Conservation (phyloP, 805 yeast species). For the Wickerhamomyces kurtzmanii region DNA sequence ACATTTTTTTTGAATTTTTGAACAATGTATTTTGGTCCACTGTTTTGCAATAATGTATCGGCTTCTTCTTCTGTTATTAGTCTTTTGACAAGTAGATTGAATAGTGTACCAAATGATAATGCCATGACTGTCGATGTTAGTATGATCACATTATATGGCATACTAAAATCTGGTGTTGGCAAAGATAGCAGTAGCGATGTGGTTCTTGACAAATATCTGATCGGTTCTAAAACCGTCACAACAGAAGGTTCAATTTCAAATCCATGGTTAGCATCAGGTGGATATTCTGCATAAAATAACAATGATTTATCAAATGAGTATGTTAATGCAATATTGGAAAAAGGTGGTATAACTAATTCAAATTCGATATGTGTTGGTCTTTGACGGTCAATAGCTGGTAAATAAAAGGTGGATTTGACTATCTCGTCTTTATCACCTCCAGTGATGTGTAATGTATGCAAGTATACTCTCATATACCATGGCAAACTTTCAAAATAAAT, state of each 20-base stretch:
- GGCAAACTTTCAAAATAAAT: conserved; percentile 78
- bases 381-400: conserved; percentile 70
- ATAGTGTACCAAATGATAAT: conserved; percentile 78
- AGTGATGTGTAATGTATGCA: conserved; percentile 48
- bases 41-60: too few relatives aligned
- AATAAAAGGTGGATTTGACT: conserved; percentile 46
- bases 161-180: conserved; percentile 96
- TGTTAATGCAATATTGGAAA: conserved; percentile 47
- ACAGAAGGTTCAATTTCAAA: conserved; percentile 92
- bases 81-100: conserved; percentile 66
- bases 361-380: conserved; percentile 83
- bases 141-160: conserved; percentile 97
- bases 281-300: conserved; percentile 80
- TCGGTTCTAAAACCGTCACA: conserved; percentile 40
- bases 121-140: conserved; percentile 92
- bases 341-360: conserved; percentile 52
- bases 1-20: too few relatives aligned
- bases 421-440: conserved; percentile 22
- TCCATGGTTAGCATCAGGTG: conserved; percentile 99
- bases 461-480: conserved; percentile 82
- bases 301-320: conserved; percentile 84
- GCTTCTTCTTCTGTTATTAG: conserved; percentile 70
- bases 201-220: conserved; percentile 53
- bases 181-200: conserved; percentile 78
- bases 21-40: too few relatives aligned